Conservation (phyloP, 805 yeast genomes). For the Diddensiella caesifluorescens region DNA sequence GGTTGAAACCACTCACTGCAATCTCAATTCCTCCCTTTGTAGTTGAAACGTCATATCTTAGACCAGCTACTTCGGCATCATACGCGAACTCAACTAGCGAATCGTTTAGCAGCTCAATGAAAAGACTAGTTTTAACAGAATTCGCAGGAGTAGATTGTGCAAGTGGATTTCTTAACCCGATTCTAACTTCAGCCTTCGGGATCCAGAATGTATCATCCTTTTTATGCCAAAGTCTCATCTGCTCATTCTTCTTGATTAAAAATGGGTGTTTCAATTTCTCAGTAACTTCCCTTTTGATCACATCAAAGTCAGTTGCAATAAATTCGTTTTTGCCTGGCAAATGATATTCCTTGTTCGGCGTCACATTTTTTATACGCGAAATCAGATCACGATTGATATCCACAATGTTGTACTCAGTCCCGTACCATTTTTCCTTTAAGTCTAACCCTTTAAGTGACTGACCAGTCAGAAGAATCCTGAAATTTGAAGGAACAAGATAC, state of each 20-base stretch:
- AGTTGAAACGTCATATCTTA: slow-evolving; percentile 50
- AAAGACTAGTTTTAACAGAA: slow-evolving; percentile 53
- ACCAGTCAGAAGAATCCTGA: slow-evolving; percentile 51
- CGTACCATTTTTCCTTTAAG: slow-evolving; percentile 78
- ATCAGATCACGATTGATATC: slow-evolving; percentile 35
- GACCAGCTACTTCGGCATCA: slow-evolving; percentile 79
- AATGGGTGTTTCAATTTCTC: slow-evolving; percentile 50
- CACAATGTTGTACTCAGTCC: slow-evolving; percentile 63
- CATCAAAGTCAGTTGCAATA: slow-evolving; percentile 72
- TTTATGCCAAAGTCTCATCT: slow-evolving; percentile 74
- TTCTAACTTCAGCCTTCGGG: slow-evolving; percentile 73
- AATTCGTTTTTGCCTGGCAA: slow-evolving; percentile 75
- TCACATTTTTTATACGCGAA: slow-evolving; percentile 30
- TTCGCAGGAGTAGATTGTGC: slow-evolving; percentile 54
- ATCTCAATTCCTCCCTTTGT: slow-evolving; percentile 69
- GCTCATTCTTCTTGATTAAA: slow-evolving; percentile 48
- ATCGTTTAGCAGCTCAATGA: slow-evolving; percentile 69
- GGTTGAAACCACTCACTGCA: slow-evolving; percentile 73
- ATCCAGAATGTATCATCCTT: slow-evolving; percentile 84
- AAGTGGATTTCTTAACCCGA: slow-evolving; percentile 59
- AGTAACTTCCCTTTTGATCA: slow-evolving; percentile 39
- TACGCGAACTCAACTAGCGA: slow-evolving; percentile 70
- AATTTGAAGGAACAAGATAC: slow-evolving; percentile 52
- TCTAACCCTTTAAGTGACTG: slow-evolving; percentile 47
- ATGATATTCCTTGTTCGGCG: slow-evolving; percentile 37